phyloP scores from a whole-genome alignment of 2,329 filamentous ascomycete genomes.

The Cucurbitaria berberidis region DNA sequence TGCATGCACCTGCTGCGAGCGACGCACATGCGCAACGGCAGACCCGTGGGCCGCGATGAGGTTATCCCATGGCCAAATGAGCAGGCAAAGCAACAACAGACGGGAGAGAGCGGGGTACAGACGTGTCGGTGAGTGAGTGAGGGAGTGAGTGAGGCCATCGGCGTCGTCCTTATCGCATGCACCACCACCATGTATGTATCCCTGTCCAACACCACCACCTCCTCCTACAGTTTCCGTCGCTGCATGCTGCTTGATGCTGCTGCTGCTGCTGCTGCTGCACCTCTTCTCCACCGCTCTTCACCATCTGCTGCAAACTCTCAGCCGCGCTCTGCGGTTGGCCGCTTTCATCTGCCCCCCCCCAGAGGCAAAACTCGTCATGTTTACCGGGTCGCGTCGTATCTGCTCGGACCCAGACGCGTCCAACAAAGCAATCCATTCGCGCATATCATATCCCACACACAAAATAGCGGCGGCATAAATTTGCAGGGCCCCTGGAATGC shows the following conservation, averaged over 20 bases:
- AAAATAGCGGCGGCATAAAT: conserved; percentile 7
- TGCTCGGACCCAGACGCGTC: conserved; percentile 26
- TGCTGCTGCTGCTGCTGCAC: no score
- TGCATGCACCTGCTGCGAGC: conserved; percentile 8
- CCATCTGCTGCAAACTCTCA: conserved; percentile 39
- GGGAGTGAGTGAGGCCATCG: conserved; percentile 18
- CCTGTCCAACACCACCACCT: conserved; percentile 18
- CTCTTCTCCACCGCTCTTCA: conserved; percentile 30
- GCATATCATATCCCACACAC: conserved; percentile 11
- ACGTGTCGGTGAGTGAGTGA: conserved; percentile 33
- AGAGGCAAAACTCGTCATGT: conserved; percentile 17
- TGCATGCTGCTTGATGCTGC: conserved; percentile 10
- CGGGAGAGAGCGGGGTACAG: conserved; percentile 31
- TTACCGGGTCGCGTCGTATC: conserved; percentile 29
- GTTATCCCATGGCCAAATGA: conserved; percentile 4
- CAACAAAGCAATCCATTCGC: conserved; percentile 18
- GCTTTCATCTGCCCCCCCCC: conserved; percentile 1
- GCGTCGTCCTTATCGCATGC: conserved; percentile 35
- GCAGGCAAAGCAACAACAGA: not conserved
- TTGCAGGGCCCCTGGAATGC: conserved; percentile 30
- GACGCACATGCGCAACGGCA: conserved; percentile 11
- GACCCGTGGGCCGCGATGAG: conserved; percentile 10
- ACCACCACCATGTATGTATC: no score
- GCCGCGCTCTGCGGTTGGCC: conserved; percentile 33
- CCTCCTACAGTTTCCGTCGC: conserved; percentile 14